phyloP scores from a whole-genome alignment of 169 alveolate genomes.

The Cyclospora cayetanensis region DNA sequence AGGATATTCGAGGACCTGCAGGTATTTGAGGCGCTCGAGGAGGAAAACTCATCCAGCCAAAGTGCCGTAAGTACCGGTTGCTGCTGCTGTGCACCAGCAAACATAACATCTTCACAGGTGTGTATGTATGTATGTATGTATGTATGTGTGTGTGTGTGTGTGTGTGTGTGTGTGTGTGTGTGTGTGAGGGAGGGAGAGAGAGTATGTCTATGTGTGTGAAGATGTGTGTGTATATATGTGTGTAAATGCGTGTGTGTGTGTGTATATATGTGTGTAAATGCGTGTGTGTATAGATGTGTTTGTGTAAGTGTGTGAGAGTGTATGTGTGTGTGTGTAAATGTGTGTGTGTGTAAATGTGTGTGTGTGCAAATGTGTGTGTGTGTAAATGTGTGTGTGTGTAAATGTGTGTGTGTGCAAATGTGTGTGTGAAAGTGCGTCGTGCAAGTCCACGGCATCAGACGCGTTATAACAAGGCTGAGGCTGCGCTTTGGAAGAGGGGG shows the following conservation, averaged over 20 bases:
- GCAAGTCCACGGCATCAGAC: no score
- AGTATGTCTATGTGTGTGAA: not conserved
- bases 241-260: not conserved
- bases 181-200: not conserved
- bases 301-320: no score
- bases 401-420: not conserved
- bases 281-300: no score
- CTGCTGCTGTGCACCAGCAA: slow-evolving; percentile 12
- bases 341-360: not conserved
- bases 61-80: not conserved
- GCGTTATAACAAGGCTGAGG: no score
- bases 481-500: no score
- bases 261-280: not conserved
- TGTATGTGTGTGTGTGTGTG: not conserved
- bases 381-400: not conserved
- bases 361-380: not conserved
- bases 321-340: no score
- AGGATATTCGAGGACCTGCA: not conserved
- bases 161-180: not conserved
- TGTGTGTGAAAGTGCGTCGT: no score
- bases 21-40: not conserved
- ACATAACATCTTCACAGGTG: not conserved
- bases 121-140: not conserved
- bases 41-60: not conserved
- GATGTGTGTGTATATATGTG: not conserved